Conservation (phyloP, 2,329 filamentous ascomycete species). For the Paraphoma chrysanthemicola region DNA sequence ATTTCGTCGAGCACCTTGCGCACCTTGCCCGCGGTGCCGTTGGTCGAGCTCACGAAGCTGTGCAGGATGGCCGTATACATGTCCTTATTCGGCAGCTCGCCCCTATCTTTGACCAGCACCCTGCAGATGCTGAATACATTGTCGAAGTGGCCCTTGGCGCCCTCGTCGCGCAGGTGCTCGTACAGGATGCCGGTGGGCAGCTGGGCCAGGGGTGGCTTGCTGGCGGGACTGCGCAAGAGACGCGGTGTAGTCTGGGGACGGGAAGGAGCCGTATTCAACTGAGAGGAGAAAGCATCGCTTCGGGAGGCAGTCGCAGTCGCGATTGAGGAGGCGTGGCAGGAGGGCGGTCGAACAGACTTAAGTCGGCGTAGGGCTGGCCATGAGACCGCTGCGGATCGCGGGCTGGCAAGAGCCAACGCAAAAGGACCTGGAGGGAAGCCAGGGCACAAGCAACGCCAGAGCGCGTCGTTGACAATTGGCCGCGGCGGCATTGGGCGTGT, state of each 20-base stretch:
- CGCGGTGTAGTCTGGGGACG: not conserved
- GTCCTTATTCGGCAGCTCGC: constrained; percentile 62
- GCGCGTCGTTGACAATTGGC: constrained; percentile 41
- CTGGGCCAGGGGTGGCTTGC: constrained; percentile 25
- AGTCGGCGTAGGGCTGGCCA: not conserved
- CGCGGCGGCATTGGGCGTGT: constrained; percentile 35
- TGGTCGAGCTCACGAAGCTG: constrained; percentile 68
- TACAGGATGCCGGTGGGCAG: constrained; percentile 39
- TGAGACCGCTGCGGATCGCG: constrained; percentile 4
- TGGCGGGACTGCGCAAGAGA: not conserved
- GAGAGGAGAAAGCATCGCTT: constrained; percentile 8
- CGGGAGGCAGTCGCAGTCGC: constrained; percentile 11
- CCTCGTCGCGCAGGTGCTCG: constrained; percentile 35
- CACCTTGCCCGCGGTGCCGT: constrained; percentile 73
- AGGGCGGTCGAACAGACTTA: not conserved
- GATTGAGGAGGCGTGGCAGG: constrained; percentile 8
- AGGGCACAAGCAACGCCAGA: constrained; percentile 46
- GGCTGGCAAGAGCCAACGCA: not conserved
- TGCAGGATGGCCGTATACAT: constrained; percentile 79
- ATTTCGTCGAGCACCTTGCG: constrained; percentile 75
- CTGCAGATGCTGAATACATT: constrained; percentile 57
- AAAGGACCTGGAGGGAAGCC: constrained; percentile 21
- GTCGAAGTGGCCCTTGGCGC: constrained; percentile 30
- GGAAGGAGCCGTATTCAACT: constrained; percentile 5
- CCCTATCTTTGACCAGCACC: constrained; percentile 64